Evolutionary conservation across 2,329 filamentous ascomycete species (phyloP).

Genomic region (Neoarthrinium moseri): DNA sequence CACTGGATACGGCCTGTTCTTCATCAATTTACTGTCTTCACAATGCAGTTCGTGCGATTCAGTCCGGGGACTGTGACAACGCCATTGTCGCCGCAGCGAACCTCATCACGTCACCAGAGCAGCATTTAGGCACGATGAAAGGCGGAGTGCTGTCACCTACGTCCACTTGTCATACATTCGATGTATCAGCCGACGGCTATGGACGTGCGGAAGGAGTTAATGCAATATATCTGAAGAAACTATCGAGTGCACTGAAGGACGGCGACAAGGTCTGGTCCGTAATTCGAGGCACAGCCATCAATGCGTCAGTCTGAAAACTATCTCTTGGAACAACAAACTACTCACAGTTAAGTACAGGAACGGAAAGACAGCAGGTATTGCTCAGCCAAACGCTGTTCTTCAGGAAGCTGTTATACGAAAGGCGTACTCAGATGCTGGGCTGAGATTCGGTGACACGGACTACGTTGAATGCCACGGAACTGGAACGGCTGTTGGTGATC

Average conservation of each 20-base stretch:
- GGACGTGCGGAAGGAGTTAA: conserved; percentile 48
- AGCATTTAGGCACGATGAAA: conserved; percentile 17
- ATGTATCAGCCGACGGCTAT: conserved; percentile 47
- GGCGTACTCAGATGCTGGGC: conserved; percentile 18
- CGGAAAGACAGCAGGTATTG: conserved; percentile 19
- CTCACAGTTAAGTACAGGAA: too few species aligned
- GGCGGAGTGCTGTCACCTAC: conserved; percentile 33
- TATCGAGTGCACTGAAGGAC: conserved; percentile 8
- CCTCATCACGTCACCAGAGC: conserved; percentile 19
- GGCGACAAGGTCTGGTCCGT: conserved; percentile 16
- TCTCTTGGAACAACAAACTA: background rate
- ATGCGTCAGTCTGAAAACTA: conserved; percentile 11
- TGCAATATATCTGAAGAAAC: conserved; percentile 29
- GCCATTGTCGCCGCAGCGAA: conserved; percentile 24
- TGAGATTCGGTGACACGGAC: conserved; percentile 14
- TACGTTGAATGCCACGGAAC: conserved; percentile 28
- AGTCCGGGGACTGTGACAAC: conserved; percentile 16
- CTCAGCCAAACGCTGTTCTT: conserved; percentile 12
- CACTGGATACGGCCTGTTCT: conserved; percentile 31
- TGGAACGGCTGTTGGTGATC: conserved; percentile 38
- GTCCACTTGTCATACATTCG: conserved; percentile 37
- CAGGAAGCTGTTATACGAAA: conserved; percentile 21
- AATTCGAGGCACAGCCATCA: conserved; percentile 18
- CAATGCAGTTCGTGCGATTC: conserved; percentile 14
- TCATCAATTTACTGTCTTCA: conserved; percentile 24